Conservation (phyloP, 805 yeast genomes). For the Ogataea nonfermentans region DNA sequence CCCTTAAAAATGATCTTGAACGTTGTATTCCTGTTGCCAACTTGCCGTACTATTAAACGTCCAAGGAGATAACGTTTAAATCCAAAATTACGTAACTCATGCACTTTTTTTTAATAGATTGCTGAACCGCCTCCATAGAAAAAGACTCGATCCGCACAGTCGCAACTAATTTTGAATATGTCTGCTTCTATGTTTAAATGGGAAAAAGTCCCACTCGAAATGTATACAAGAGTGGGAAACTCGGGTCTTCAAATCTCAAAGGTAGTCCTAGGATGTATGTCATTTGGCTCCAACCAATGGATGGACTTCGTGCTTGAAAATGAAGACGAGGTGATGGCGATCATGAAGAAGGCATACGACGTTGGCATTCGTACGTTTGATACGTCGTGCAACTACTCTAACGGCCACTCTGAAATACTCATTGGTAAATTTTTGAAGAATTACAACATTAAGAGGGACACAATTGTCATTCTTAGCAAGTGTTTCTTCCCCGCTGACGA, state of each 20-base stretch:
- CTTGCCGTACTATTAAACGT: too few relatives aligned
- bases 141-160: too few relatives aligned
- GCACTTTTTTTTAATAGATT: too few relatives aligned
- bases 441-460: constrained; percentile 51
- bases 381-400: constrained; percentile 49
- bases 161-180: too few relatives aligned
- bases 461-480: constrained; percentile 54
- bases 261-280: constrained; percentile 54
- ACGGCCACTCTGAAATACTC: constrained; percentile 48
- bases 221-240: constrained; percentile 10
- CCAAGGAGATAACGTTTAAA: too few relatives aligned
- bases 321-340: constrained; percentile 43
- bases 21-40: too few relatives aligned
- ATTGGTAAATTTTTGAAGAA: constrained; percentile 54
- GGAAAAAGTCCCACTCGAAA: constrained; percentile 13
- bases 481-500: constrained; percentile 34
- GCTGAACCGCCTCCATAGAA: too few relatives aligned
- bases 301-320: constrained; percentile 45
- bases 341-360: constrained; percentile 48
- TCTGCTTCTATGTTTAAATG: constrained; percentile 12
- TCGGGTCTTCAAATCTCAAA: constrained; percentile 41
- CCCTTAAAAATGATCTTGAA: too few relatives aligned
- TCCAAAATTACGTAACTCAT: too few relatives aligned
- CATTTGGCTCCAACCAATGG: constrained; percentile 46
- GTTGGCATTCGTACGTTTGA: constrained; percentile 49